Percentiles rank a stretch among this genome's conserved stretches.
Conservation (phyloP, 768 basidiomycete species). For the Strobilomyces dryophilus region DNA sequence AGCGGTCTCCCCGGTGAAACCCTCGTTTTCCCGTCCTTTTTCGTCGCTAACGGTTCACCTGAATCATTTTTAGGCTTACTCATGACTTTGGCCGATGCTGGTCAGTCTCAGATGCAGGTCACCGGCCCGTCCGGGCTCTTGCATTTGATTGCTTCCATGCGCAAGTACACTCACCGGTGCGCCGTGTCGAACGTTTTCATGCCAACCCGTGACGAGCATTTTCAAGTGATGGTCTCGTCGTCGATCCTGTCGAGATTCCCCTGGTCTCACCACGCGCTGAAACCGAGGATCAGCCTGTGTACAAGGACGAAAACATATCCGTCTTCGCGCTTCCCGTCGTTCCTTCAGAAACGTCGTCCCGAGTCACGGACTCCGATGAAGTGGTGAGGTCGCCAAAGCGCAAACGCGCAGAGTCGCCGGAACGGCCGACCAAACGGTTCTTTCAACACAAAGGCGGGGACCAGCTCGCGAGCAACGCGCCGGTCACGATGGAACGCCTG, state of each 20-base stretch:
- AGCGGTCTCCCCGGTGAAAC: slow-evolving; percentile 70
- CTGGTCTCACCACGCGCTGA: slow-evolving; percentile 17
- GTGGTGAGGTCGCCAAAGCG: slow-evolving; percentile 30
- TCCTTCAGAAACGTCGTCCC: slow-evolving; percentile 8
- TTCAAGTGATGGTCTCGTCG: slow-evolving; percentile 46
- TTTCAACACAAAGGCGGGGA: background rate
- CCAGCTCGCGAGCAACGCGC: background rate
- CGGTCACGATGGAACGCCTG: slow-evolving; percentile 7
- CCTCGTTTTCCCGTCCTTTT: background rate
- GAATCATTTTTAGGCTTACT: slow-evolving; percentile 56
- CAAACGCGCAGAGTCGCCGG: slow-evolving; percentile 40
- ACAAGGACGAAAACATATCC: slow-evolving; percentile 57
- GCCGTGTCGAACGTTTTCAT: background rate
- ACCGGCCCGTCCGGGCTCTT: slow-evolving; percentile 71
- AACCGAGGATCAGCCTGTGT: slow-evolving; percentile 41
- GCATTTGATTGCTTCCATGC: slow-evolving; percentile 68
- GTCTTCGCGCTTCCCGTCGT: slow-evolving; percentile 60
- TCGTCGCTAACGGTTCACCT: background rate
- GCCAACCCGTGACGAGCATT: background rate
- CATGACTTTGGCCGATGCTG: slow-evolving; percentile 77
- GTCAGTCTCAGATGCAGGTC: slow-evolving; percentile 52
- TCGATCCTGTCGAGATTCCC: slow-evolving; percentile 44
- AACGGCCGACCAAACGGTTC: slow-evolving; percentile 35
- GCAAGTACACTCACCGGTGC: slow-evolving; percentile 65
- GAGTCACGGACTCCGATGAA: background rate